Evolutionary conservation across 176 grass and related monocot species (phyloP).

Genomic region (Miscanthus lutarioriparius): DNA sequence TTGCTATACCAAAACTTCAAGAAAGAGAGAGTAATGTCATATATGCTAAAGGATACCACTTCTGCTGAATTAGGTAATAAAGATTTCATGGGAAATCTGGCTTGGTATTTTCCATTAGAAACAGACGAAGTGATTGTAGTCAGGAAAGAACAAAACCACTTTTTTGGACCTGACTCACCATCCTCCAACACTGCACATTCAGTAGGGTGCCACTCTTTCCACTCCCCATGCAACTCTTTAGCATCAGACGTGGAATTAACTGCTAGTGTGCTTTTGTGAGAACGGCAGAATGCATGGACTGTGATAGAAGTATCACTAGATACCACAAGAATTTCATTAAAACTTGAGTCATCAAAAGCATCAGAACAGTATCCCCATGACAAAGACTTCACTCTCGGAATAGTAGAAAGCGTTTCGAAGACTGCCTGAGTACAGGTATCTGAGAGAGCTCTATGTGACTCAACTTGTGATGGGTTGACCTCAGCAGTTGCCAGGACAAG

Average conservation of each 20-base stretch:
- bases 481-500: conserved; percentile 36
- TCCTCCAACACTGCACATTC: conserved; percentile 41
- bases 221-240: conserved; percentile 64
- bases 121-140: conserved; percentile 52
- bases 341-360: conserved; percentile 58
- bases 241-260: conserved; percentile 37
- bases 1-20: conserved; percentile 51
- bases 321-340: conserved; percentile 83
- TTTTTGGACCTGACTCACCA: conserved; percentile 41
- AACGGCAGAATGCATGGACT: conserved; percentile 68
- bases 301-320: conserved; percentile 60
- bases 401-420: conserved; percentile 57
- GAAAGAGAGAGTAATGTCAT: conserved; percentile 61
- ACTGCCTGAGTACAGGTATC: conserved; percentile 32
- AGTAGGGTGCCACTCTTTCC: conserved; percentile 68
- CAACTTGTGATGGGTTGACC: conserved; percentile 45
- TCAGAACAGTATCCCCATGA: conserved; percentile 74
- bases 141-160: conserved; percentile 64
- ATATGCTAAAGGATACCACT: conserved; percentile 83
- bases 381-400: conserved; percentile 80
- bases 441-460: conserved; percentile 34
- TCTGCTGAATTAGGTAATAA: conserved; percentile 67
- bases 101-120: conserved; percentile 67
- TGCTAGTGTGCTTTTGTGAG: conserved; percentile 40
- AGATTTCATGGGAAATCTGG: conserved; percentile 67